Evolutionary conservation across 2,329 filamentous ascomycete genomes (phyloP).

Genomic region (Magnaporthales sp.): DNA sequence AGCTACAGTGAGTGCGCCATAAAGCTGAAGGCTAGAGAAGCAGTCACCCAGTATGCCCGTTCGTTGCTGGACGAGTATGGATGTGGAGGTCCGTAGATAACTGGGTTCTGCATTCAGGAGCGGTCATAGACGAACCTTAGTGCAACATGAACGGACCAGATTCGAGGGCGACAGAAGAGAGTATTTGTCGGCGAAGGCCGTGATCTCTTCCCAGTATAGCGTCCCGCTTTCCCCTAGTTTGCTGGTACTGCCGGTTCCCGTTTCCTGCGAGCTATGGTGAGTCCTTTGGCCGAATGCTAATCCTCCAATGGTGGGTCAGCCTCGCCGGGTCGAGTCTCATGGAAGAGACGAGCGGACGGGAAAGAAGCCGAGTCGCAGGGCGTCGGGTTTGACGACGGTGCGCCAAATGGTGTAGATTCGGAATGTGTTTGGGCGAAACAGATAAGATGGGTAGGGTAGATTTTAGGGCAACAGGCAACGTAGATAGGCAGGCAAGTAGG

Average conservation of each 20-base stretch:
- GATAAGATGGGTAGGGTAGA: background rate
- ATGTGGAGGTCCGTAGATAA: background rate
- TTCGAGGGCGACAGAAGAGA: background rate
- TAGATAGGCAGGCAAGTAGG: background rate
- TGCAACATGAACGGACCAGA: background rate
- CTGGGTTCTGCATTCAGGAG: background rate
- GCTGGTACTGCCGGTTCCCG: conserved; percentile 4
- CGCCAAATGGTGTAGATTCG: background rate
- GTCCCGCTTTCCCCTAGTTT: background rate
- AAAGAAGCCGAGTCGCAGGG: background rate
- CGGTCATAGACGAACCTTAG: background rate
- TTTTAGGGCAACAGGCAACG: background rate
- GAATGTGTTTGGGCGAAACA: background rate
- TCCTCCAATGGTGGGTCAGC: background rate
- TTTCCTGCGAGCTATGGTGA: conserved; percentile 1
- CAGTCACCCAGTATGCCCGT: no score
- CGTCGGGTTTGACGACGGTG: background rate
- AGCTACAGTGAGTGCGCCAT: no score
- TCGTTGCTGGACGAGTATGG: no score
- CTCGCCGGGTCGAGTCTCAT: background rate
- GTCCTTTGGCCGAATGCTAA: background rate
- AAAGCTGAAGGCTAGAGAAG: no score
- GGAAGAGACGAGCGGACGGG: background rate
- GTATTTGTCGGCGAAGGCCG: background rate
- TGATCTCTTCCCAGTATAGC: background rate